These are phyloP conservation scores for Huntiella decipiens DNA, from an alignment of 2,329 filamentous ascomycete species.

Conservation along the genomic window DNA sequence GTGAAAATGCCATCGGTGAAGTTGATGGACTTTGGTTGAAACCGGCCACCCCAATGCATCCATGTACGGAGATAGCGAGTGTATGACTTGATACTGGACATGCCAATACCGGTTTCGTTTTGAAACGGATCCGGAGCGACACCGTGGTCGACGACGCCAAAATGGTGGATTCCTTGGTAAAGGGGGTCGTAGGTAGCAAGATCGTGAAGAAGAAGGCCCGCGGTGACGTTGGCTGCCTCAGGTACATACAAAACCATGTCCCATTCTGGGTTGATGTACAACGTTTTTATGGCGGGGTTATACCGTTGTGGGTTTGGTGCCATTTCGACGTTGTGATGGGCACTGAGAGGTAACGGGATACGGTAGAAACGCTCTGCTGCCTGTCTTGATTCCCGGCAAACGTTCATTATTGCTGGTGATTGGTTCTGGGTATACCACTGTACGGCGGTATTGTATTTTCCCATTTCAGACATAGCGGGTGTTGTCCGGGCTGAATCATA, in stretches of 20 bases:
- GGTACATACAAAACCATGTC: slow-evolving; percentile 13
- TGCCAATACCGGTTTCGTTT: no score
- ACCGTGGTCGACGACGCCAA: slow-evolving; percentile 11
- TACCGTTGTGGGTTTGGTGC: neutral
- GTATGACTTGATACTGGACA: no score
- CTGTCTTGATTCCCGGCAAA: slow-evolving; percentile 12
- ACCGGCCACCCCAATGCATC: slow-evolving; percentile 3
- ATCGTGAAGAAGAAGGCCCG: slow-evolving; percentile 13
- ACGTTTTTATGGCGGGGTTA: slow-evolving; percentile 12
- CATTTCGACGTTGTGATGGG: neutral
- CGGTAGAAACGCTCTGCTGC: slow-evolving; percentile 13
- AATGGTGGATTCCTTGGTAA: slow-evolving; percentile 11
- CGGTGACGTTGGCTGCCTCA: slow-evolving; percentile 5
- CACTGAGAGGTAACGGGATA: slow-evolving; percentile 11
- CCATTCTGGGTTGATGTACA: slow-evolving; percentile 14
- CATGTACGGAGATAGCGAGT: slow-evolving; percentile 5
- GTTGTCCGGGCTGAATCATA: neutral
- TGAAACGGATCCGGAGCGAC: slow-evolving; percentile 2
- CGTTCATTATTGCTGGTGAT: slow-evolving; percentile 12
- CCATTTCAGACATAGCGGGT: slow-evolving; percentile 7
- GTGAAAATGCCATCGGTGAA: slow-evolving; percentile 5
- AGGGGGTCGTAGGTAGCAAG: slow-evolving; percentile 12
- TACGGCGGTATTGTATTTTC: slow-evolving; percentile 10
- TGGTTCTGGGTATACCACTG: slow-evolving; percentile 13
- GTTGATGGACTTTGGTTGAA: neutral